These are phyloP conservation scores for Ramichloridium luteum DNA, from an alignment of 2,329 filamentous ascomycete genomes.

Conservation along the genomic window DNA sequence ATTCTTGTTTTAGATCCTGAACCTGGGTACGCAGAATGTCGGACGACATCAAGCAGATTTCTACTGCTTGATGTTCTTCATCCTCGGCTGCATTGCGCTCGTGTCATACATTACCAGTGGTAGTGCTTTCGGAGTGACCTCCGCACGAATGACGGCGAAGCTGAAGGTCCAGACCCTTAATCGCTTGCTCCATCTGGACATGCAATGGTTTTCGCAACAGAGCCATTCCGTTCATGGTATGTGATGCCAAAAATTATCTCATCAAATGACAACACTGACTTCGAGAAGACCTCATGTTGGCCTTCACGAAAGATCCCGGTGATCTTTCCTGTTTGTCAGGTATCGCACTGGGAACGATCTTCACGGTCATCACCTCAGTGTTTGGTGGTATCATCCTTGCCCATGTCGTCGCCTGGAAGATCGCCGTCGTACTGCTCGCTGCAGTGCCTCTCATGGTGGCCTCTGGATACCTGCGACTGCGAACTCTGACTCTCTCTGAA, in stretches of 20 bases:
- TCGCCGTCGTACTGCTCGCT: constrained; percentile 38
- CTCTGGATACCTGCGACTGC: constrained; percentile 34
- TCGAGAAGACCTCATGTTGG: constrained; percentile 28
- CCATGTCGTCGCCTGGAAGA: constrained; percentile 39
- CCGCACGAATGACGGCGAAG: constrained; percentile 33
- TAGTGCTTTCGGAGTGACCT: constrained; percentile 37
- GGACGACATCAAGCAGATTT: constrained; percentile 20
- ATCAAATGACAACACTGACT: neutral
- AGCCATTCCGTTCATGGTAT: constrained; percentile 30
- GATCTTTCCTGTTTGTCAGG: constrained; percentile 38
- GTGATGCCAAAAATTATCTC: neutral
- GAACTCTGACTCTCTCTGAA: constrained; percentile 45
- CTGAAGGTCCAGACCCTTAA: constrained; percentile 36
- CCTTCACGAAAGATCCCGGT: constrained; percentile 37
- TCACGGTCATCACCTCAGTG: constrained; percentile 36
- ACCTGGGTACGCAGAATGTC: constrained; percentile 26
- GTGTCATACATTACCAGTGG: constrained; percentile 33
- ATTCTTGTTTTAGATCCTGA: constrained; percentile 30
- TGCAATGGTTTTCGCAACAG: constrained; percentile 36
- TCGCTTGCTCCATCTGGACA: constrained; percentile 44
- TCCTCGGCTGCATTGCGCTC: constrained; percentile 40
- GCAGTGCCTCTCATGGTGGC: constrained; percentile 37
- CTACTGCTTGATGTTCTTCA: constrained; percentile 41
- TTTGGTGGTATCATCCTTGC: constrained; percentile 37
- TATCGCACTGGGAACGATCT: constrained; percentile 39